Evolutionary conservation across 441 rosid genomes (phyloP).

Genomic region (Populus hybrid): DNA sequence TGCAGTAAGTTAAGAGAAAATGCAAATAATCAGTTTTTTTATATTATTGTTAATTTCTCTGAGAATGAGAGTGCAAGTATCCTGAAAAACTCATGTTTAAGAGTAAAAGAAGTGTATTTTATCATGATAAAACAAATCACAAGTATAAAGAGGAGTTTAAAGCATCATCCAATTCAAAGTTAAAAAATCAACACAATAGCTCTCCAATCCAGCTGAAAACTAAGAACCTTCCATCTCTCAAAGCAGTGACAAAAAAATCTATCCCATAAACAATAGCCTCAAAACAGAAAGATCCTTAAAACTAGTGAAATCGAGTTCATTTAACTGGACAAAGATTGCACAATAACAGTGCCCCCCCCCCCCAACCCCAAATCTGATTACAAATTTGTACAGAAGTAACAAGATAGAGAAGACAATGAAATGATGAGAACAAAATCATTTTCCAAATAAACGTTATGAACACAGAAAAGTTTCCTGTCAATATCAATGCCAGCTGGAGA

Average conservation of each 20-base stretch:
- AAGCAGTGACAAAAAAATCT: neutral
- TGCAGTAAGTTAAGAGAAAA: slow-evolving; percentile 29
- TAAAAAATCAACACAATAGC: neutral
- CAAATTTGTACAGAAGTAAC: neutral
- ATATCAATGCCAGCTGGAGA: too few relatives aligned
- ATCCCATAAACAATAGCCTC: neutral
- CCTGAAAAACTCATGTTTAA: neutral
- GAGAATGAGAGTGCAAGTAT: neutral
- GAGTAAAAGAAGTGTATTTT: neutral
- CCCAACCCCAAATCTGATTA: neutral
- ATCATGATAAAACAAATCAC: neutral
- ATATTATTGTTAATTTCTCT: neutral
- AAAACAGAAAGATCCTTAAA: neutral
- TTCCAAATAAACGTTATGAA: too few relatives aligned
- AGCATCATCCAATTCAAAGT: neutral
- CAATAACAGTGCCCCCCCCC: neutral
- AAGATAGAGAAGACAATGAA: neutral
- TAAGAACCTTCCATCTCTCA: neutral
- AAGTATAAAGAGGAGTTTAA: neutral
- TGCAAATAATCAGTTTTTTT: neutral
- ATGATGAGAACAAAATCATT: too few relatives aligned
- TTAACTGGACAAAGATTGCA: neutral
- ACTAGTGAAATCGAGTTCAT: neutral
- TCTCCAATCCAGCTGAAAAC: neutral
- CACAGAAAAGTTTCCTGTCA: too few relatives aligned